These are phyloP conservation scores for Arthrocladium fulminans DNA, from an alignment of 2,329 filamentous ascomycete species.

Conservation along the genomic window DNA sequence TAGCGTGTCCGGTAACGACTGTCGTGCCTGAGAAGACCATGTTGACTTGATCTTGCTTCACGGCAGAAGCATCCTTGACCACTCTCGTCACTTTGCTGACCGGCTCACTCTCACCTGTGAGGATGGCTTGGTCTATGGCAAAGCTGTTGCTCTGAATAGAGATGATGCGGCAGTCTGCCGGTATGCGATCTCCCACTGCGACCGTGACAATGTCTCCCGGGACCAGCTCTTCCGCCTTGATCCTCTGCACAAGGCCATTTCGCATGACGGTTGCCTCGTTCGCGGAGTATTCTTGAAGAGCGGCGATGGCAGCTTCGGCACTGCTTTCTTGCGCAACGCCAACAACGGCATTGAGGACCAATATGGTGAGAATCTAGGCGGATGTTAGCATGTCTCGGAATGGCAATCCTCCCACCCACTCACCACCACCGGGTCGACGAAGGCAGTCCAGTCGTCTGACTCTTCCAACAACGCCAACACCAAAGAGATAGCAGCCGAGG, in stretches of 20 bases:
- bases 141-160: slow-evolving; percentile 96
- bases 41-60: slow-evolving; percentile 95
- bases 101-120: slow-evolving; percentile 96
- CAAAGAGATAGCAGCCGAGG: slow-evolving; percentile 87
- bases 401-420: slow-evolving; percentile 33
- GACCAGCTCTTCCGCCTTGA: slow-evolving; percentile 96
- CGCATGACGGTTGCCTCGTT: slow-evolving; percentile 93
- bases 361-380: slow-evolving; percentile 79
- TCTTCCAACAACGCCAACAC: slow-evolving; percentile 87
- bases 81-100: slow-evolving; percentile 70
- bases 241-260: slow-evolving; percentile 66
- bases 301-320: slow-evolving; percentile 95
- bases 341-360: slow-evolving; percentile 92
- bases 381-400: slow-evolving; percentile 3
- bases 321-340: slow-evolving; percentile 98
- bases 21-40: slow-evolving; percentile 98
- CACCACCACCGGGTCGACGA: slow-evolving; percentile 92
- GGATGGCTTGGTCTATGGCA: slow-evolving; percentile 87
- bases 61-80: slow-evolving; percentile 70
- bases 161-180: slow-evolving; percentile 84
- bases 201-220: slow-evolving; percentile 87
- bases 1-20: slow-evolving; percentile 87
- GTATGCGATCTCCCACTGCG: slow-evolving; percentile 82
- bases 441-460: slow-evolving; percentile 88
- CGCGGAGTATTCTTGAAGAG: slow-evolving; percentile 96